Base-by-base conservation (phyloP, 805 yeast species). In the Candida germanica region DNA sequence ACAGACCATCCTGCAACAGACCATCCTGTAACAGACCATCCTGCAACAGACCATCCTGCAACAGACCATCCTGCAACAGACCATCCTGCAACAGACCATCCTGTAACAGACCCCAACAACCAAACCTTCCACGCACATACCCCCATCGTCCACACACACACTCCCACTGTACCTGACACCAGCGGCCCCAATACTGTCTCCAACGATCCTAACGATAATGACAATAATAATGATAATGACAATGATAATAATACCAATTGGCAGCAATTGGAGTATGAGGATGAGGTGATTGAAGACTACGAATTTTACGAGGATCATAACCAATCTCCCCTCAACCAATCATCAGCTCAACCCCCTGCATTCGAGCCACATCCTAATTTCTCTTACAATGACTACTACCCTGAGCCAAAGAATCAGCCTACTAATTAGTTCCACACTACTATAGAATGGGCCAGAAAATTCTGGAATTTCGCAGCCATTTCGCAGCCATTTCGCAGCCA, bases 301-400 rank as follows among this genome's bases (percentile, higher is more conserved):
- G 54, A 53, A 15, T 36, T 49, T 14, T 50, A 57, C 31, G 42
- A 36, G 12, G 43, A 34, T 21, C 19, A 25, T 5, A 18, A n/a
- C 25, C 3, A 11, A n/a, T 20, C 29, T 18, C n/a, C 33, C 10
- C 10, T 20, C 23, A 10, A 20, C 23, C 23, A 10, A 7, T 7
- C 6, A 7, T 20, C 10, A 7, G 23, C 13, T 14, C 12, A 18
- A 4, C 74, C 71, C 1, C 75, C 77, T 9, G 59, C 66, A 2
- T 75, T 75, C 45, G 58, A 58, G 29, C 65, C 68, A 4, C 64
- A 61, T 38, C 70, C 76, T 1, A 77, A 78, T 3, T 75, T 64
- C 46, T 47, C 49, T 11, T 37, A 38, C 6, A 72, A 61, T 4
- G 79, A 74, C 47, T 75, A 75, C 49, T 73, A 73, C 69, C 68